A percentile compares a stretch with the other conserved stretches of the same genome.
These are phyloP conservation scores for Oxytropis ochrocephala DNA, from an alignment of 306 rosid genomes.

Conservation along the genomic window DNA sequence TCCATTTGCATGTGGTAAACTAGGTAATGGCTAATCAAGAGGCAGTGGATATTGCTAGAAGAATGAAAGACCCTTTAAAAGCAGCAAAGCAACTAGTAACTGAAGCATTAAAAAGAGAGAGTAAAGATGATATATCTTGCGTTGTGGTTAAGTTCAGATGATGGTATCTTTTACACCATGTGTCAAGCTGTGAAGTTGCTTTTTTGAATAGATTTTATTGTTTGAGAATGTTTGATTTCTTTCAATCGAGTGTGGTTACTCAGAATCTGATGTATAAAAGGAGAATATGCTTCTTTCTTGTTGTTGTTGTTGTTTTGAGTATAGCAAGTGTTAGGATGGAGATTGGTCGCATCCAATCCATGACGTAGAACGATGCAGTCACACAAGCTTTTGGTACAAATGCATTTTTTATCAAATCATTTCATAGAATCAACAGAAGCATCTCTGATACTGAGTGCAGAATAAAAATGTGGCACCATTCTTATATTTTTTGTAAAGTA, in stretches of 20 bases:
- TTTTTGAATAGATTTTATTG: conserved; percentile 29
- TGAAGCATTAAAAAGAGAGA: conserved; percentile 75
- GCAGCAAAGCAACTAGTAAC: conserved; percentile 76
- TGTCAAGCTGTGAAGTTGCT: conserved; percentile 35
- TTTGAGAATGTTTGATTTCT: conserved; percentile 55
- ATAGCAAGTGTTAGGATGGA: conserved; percentile 23
- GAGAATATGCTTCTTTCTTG: conserved; percentile 34
- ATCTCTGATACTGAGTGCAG: neutral
- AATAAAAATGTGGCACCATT: too few relatives aligned
- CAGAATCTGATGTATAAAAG: conserved; percentile 33
- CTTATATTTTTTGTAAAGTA: too few relatives aligned
- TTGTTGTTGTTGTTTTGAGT: conserved; percentile 34
- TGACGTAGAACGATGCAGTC: neutral
- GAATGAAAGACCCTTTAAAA: conserved; percentile 55
- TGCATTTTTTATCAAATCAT: neutral
- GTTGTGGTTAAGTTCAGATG: conserved; percentile 71
- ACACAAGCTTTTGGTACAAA: neutral
- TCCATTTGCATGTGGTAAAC: conserved; percentile 23
- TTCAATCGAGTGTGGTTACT: conserved; percentile 34
- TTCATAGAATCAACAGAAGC: neutral
- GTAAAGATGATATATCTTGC: conserved; percentile 91
- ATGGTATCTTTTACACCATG: conserved; percentile 22
- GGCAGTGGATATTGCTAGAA: conserved; percentile 77
- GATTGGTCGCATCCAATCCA: conserved; percentile 5
- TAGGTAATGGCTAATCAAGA: conserved; percentile 92